A percentile compares a stretch with the other conserved stretches of the same genome.
These are phyloP conservation scores for Eucalyptus regnans DNA, from an alignment of 345 rosid genomes.

Conservation along the genomic window DNA sequence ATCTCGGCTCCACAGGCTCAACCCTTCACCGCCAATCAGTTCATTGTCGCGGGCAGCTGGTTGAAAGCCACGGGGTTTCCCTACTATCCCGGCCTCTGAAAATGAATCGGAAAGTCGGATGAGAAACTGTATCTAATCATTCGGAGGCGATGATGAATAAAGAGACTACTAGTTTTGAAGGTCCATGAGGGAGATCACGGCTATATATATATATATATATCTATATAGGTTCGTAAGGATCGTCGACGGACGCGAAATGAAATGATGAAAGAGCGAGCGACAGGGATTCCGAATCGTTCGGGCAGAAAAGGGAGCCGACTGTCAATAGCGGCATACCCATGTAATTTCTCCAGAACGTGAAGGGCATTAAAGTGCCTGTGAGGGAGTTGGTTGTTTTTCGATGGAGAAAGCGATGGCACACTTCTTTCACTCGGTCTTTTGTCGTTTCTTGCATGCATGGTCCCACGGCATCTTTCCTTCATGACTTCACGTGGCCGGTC, in stretches of 20 bases:
- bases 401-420: background rate
- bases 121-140: background rate
- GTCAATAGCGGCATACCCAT: background rate
- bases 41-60: slow-evolving; percentile 50
- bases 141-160: background rate
- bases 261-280: background rate
- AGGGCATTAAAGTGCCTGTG: background rate
- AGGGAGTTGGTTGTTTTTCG: background rate
- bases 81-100: slow-evolving; percentile 33
- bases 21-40: slow-evolving; percentile 33
- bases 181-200: background rate
- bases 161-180: background rate
- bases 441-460: background rate
- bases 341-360: background rate
- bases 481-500: background rate
- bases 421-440: background rate
- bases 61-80: slow-evolving; percentile 57
- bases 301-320: background rate
- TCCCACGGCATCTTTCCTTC: background rate
- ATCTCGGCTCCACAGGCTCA: slow-evolving; percentile 26
- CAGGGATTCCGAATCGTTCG: background rate
- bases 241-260: background rate
- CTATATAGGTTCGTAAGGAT: background rate
- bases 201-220: background rate
- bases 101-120: background rate